Evolutionary conservation across 2,329 filamentous ascomycete genomes (phyloP).

Genomic region (Didymella lethalis): DNA sequence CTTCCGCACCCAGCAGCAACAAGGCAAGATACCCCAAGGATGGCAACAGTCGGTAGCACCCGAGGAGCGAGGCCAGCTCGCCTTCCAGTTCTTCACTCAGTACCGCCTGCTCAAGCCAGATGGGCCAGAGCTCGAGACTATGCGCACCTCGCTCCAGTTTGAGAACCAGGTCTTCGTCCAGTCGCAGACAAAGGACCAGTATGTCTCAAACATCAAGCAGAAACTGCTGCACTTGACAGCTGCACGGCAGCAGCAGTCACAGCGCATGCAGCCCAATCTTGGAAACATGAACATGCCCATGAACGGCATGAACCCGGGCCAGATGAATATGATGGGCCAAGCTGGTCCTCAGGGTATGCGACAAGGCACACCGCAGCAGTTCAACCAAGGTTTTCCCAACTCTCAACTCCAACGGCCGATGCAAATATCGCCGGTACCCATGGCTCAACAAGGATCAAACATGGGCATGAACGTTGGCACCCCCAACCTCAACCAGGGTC

Average conservation of each 20-base stretch:
- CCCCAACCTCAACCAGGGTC: constrained; percentile 38
- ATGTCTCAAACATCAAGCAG: constrained; percentile 39
- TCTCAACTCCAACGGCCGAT: constrained; percentile 60
- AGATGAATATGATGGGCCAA: constrained; percentile 50
- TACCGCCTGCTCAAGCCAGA: constrained; percentile 47
- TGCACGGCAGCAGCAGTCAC: constrained; percentile 41
- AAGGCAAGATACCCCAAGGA: constrained; percentile 39
- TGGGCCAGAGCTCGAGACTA: constrained; percentile 37
- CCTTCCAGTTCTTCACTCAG: constrained; percentile 45
- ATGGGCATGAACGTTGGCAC: constrained; percentile 45
- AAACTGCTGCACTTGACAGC: constrained; percentile 41
- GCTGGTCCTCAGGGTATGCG: constrained; percentile 44
- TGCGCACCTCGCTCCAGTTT: constrained; percentile 39
- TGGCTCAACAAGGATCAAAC: constrained; percentile 42
- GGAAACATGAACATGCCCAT: constrained; percentile 39
- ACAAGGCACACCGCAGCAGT: constrained; percentile 54
- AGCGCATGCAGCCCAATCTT: constrained; percentile 35
- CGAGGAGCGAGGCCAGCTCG: constrained; percentile 45
- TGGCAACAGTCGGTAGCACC: constrained; percentile 45
- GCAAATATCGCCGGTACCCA: constrained; percentile 59
- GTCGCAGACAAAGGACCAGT: constrained; percentile 44
- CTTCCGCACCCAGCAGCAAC: constrained; percentile 38
- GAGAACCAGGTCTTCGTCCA: constrained; percentile 41
- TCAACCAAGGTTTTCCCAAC: constrained; percentile 54
- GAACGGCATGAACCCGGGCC: constrained; percentile 43